These are phyloP conservation scores for Nissolia schottii DNA, from an alignment of 306 rosid genomes.

Conservation along the genomic window DNA sequence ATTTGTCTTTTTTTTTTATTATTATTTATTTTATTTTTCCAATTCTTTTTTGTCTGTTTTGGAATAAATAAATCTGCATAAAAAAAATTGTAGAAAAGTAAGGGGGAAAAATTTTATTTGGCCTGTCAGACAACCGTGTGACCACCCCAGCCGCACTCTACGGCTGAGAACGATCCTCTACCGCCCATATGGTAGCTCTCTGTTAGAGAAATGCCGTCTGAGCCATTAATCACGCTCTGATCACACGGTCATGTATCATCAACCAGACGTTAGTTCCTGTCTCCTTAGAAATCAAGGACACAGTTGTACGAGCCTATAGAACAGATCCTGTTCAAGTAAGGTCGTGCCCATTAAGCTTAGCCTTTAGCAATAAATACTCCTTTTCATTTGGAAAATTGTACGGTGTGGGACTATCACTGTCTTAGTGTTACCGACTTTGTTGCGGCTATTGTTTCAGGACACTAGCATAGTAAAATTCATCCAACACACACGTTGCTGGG, in stretches of 20 bases:
- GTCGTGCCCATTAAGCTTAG: accelerated
- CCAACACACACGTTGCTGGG: background rate
- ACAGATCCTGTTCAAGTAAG: slow-evolving; percentile 12
- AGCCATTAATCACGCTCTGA: background rate
- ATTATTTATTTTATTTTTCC: too few relatives aligned
- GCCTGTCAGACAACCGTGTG: slow-evolving; percentile 2
- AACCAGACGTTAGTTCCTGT: background rate
- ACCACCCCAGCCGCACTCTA: background rate
- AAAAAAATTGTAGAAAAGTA: background rate
- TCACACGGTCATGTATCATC: background rate
- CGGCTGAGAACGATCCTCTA: background rate
- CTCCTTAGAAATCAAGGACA: background rate
- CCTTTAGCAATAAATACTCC: background rate
- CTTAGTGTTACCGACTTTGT: too few relatives aligned
- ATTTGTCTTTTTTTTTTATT: background rate
- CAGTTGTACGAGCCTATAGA: background rate
- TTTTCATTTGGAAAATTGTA: background rate
- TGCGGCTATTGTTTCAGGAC: background rate
- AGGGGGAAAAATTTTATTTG: too few relatives aligned
- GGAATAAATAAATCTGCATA: too few relatives aligned
- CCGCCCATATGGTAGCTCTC: background rate
- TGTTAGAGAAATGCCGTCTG: accelerated
- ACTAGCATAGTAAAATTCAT: background rate
- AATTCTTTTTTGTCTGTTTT: background rate
- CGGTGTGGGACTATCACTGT: background rate